phyloP scores from a whole-genome alignment of 192 early-diverging fungal genomes.

The Rhizoclosmatium globosum region DNA sequence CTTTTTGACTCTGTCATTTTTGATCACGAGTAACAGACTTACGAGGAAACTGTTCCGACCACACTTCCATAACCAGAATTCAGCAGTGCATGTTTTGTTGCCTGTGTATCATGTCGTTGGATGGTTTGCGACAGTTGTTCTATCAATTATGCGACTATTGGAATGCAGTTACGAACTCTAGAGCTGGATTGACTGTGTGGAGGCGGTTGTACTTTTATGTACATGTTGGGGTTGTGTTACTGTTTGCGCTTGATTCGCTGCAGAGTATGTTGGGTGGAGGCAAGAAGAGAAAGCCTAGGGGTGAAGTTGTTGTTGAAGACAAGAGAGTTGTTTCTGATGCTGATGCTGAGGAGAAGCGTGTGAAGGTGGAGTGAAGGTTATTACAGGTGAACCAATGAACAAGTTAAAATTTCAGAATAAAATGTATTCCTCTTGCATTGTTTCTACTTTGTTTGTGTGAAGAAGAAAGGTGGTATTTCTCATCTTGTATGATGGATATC shows the following conservation, averaged over 20 bases:
- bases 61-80: slow-evolving; percentile 46
- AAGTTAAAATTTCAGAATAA: too few relatives aligned
- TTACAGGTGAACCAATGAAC: too few relatives aligned
- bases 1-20: slow-evolving; percentile 61
- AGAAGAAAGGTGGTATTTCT: too few relatives aligned
- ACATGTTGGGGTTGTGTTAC: slow-evolving; percentile 17
- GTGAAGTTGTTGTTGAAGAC: neutral
- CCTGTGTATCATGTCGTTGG: slow-evolving; percentile 27
- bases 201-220: slow-evolving; percentile 15
- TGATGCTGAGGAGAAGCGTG: neutral
- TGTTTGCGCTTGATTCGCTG: slow-evolving; percentile 14
- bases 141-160: slow-evolving; percentile 19
- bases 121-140: slow-evolving; percentile 10
- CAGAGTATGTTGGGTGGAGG: neutral
- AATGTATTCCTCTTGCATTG: too few relatives aligned
- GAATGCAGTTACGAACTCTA: slow-evolving; percentile 14
- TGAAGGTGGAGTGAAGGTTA: too few relatives aligned
- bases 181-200: slow-evolving; percentile 26
- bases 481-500: too few relatives aligned
- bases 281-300: neutral
- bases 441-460: too few relatives aligned
- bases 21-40: slow-evolving; percentile 61
- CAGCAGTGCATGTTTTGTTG: slow-evolving; percentile 2
- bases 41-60: slow-evolving; percentile 72
- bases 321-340: neutral